A percentile compares a stretch with the other conserved stretches of the same genome.
Evolutionary conservation across 2,329 filamentous ascomycete species (phyloP).

Genomic region (Beauveria australis): DNA sequence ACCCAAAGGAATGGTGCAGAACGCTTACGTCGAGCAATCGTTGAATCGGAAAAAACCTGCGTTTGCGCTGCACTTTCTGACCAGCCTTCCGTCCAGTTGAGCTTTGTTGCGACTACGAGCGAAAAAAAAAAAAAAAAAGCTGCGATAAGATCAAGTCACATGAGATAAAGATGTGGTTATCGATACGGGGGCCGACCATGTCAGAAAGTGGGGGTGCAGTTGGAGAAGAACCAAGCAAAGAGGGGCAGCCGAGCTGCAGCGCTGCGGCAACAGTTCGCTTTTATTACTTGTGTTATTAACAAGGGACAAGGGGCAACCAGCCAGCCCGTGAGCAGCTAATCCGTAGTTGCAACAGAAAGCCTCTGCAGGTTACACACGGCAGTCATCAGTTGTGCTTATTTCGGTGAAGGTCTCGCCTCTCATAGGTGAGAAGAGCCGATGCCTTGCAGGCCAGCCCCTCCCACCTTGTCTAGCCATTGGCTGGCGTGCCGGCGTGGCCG

Average conservation of each 20-base stretch:
- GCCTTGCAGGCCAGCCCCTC: conserved; percentile 3
- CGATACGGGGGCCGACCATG: not conserved
- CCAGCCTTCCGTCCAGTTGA: not conserved
- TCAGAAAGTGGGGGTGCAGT: not conserved
- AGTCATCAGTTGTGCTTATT: not conserved
- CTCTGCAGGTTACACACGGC: not conserved
- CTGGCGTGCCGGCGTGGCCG: not conserved
- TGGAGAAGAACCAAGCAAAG: not conserved
- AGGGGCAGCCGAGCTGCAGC: conserved; percentile 2
- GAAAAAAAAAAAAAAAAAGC: conserved; percentile 8
- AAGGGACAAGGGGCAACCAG: not conserved
- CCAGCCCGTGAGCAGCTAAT: not conserved
- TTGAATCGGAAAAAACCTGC: not conserved
- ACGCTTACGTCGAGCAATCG: not conserved
- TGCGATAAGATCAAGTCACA: conserved; percentile 10
- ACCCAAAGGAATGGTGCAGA: not conserved
- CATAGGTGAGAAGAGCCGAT: not conserved
- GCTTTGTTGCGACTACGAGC: not conserved
- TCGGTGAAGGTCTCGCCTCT: conserved; percentile 5
- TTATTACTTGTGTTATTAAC: not conserved
- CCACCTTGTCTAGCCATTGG: not conserved
- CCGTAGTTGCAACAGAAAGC: not conserved
- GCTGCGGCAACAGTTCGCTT: not conserved
- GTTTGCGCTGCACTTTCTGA: not conserved
- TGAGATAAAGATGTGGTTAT: conserved; percentile 8